These are phyloP conservation scores for Acanthochlamys bracteata DNA, from an alignment of 106 monocot genomes.

Conservation along the genomic window DNA sequence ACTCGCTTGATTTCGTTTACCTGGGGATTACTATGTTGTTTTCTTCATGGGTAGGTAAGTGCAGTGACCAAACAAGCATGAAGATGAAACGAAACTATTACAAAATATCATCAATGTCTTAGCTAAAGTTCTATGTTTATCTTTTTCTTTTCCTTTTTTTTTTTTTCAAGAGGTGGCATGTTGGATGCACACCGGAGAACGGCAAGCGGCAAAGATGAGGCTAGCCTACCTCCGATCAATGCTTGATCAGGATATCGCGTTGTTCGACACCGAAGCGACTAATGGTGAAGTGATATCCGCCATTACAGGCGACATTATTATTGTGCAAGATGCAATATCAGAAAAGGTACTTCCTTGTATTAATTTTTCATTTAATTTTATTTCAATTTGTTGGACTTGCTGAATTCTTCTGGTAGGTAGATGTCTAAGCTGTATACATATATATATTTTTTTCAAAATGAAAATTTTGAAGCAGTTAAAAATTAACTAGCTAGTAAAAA, in stretches of 20 bases:
- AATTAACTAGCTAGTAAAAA: no score
- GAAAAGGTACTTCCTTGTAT: conserved; percentile 58
- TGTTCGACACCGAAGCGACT: conserved; percentile 90
- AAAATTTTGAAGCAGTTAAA: no score
- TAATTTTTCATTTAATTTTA: no score
- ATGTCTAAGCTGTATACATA: no score
- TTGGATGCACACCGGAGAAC: conserved; percentile 98
- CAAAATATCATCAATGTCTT: background rate
- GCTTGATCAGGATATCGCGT: conserved; percentile 70
- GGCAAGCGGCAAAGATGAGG: conserved; percentile 97
- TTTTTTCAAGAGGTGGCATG: conserved; percentile 84
- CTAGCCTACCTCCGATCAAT: conserved; percentile 70
- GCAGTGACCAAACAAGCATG: no score
- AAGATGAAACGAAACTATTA: background rate
- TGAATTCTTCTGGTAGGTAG: no score
- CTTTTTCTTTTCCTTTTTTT: no score
- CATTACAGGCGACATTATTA: conserved; percentile 76
- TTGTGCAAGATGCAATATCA: conserved; percentile 97
- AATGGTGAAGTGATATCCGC: conserved; percentile 92
- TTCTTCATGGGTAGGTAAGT: conserved; percentile 84
- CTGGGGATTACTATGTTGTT: conserved; percentile 69
- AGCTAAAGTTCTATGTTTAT: background rate
- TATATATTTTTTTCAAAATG: no score
- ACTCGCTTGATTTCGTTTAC: conserved; percentile 93
- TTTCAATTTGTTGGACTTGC: no score